Evolutionary conservation across 2,329 filamentous ascomycete genomes (phyloP), one percentile per base, ranked within the genome.

Genomic region (Tricladium varicosporioides): DNA sequence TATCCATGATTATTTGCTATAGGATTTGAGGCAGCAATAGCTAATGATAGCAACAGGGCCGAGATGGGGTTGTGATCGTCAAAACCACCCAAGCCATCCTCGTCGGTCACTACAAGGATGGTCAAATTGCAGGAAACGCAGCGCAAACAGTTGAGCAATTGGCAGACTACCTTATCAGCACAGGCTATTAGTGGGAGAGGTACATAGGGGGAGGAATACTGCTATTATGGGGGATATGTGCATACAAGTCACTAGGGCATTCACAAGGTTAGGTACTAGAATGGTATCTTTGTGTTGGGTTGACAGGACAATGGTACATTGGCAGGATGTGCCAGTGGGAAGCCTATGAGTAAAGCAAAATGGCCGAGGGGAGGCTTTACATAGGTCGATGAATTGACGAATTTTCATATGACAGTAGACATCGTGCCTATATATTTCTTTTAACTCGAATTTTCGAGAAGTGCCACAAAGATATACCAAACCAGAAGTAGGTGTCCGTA

Each of bases 31-130:
- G 32, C 43, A 48, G 32, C 43, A 48, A 16, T 10, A 5, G 57
- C 48, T 58, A 46, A 62, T 46, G 11, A 31, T 42, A 43, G 19
- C 5, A 51, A 11, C 61, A 90, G 87, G 91, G 89, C 67, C 90
- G 87, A 72, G 84, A 87, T 72, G 94, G 94, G 64, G 76, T 96
- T 69, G 80, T 88, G 71, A 84, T 94, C 68, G 86, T 87, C 76
- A 96, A 95, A 81, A 95, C 93, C 69, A 87, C 82, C 70, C 88
- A 95, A 77, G 91, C 92, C 66, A 86, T 97, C 73, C 84, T 99
- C 72, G 77, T 99, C 72, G 89, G 85, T 66, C 91, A 96, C 80
- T 91, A 97, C 81, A 81, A 80, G 65, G 91, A 96, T 73, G 73
- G 74, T 61, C 78, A 86, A 66, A 80, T 89, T 73, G 89, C 89